Percentiles rank a stretch among this genome's conserved stretches.
phyloP scores from a whole-genome alignment of 78 protist genomes.

The Dictyostelium capitatum region DNA sequence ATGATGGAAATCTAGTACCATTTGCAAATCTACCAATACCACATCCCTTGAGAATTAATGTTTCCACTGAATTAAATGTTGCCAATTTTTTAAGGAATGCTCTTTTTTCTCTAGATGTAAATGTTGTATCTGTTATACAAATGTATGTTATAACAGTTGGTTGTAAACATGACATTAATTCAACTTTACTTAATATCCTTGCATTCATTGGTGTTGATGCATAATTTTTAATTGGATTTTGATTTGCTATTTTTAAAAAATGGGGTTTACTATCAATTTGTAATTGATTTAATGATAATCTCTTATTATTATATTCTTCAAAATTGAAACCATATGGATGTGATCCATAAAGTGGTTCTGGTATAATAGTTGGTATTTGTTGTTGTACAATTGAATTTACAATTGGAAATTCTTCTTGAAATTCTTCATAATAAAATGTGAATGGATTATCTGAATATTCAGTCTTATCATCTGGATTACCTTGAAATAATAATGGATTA shows the following conservation, averaged over 20 bases:
- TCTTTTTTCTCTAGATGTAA: conserved; percentile 27
- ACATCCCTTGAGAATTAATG: conserved; percentile 36
- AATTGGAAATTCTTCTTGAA: conserved; percentile 25
- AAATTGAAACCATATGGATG: conserved; percentile 51
- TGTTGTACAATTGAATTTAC: not conserved
- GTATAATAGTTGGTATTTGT: conserved; percentile 16
- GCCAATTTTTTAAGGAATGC: conserved; percentile 23
- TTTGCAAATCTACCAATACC: conserved; percentile 29
- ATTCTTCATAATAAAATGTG: conserved; percentile 61
- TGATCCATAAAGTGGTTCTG: conserved; percentile 53
- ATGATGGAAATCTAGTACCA: conserved; percentile 25
- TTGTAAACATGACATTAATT: not conserved
- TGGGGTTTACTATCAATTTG: conserved; percentile 50
- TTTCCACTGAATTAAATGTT: conserved; percentile 13
- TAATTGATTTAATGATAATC: not conserved
- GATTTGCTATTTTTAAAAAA: not conserved
- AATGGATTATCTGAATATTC: conserved; percentile 34
- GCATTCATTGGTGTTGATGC: conserved; percentile 6
- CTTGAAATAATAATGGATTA: not conserved
- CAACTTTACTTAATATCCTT: not conserved
- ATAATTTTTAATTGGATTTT: conserved; percentile 32
- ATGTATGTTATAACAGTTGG: not conserved
- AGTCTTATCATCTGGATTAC: conserved; percentile 16
- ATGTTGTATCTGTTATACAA: conserved; percentile 19
- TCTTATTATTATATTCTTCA: not conserved